These are phyloP conservation scores for Metarhizium anisopliae DNA, from an alignment of 2,329 filamentous ascomycete species.

Conservation along the genomic window DNA sequence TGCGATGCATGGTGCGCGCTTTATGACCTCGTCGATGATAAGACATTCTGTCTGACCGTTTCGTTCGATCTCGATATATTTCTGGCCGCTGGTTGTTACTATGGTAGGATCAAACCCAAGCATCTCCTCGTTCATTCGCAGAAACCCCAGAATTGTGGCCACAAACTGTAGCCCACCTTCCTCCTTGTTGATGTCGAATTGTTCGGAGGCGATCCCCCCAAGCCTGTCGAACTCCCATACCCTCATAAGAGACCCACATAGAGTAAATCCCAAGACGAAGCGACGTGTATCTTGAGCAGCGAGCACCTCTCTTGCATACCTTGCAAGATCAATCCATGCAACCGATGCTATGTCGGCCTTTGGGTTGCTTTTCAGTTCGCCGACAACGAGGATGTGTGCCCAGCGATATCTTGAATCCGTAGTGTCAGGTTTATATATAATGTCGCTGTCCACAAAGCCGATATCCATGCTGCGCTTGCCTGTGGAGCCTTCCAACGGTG, in stretches of 20 bases:
- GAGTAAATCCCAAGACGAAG: constrained; percentile 37
- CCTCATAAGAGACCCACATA: constrained; percentile 34
- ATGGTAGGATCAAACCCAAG: constrained; percentile 37
- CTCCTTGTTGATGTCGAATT: constrained; percentile 33
- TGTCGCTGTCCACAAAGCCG: constrained; percentile 15
- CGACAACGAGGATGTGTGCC: constrained; percentile 34
- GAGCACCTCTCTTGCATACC: constrained; percentile 34
- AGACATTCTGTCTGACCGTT: constrained; percentile 28
- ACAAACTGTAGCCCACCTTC: constrained; percentile 23
- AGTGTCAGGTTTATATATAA: background rate
- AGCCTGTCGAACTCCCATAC: constrained; percentile 36
- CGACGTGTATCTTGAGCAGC: constrained; percentile 26
- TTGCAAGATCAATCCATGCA: constrained; percentile 29
- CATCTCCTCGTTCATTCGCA: constrained; percentile 16
- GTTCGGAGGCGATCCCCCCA: constrained; percentile 32
- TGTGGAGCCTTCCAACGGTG: constrained; percentile 14
- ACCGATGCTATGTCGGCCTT: constrained; percentile 19
- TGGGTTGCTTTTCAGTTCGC: constrained; percentile 39
- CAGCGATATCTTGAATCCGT: constrained; percentile 22
- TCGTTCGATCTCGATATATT: constrained; percentile 30
- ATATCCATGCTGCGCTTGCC: constrained; percentile 17
- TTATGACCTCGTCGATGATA: constrained; percentile 27
- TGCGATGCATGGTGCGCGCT: constrained; percentile 23
- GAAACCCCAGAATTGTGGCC: constrained; percentile 23
- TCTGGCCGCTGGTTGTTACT: constrained; percentile 13